Evolutionary conservation across 176 grass and related monocot genomes (phyloP).

Genomic region (Ensete ventricosum): DNA sequence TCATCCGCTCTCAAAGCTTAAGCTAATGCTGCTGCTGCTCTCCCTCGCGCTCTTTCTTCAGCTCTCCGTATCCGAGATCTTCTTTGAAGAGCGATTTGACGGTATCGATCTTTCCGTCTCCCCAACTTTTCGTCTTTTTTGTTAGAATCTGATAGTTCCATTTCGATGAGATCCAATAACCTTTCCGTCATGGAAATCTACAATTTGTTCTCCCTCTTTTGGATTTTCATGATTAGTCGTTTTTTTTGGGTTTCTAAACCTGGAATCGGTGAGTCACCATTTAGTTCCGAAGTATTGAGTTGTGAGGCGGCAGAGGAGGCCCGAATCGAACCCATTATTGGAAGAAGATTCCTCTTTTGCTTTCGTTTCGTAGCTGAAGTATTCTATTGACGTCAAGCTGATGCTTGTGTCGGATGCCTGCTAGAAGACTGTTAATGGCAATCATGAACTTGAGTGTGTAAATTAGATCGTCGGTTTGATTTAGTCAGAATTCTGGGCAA

Average conservation of each 20-base stretch:
- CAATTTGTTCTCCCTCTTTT: background rate
- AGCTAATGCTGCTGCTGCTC: constrained; percentile 9
- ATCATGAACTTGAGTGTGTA: too few species aligned
- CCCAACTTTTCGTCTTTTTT: background rate
- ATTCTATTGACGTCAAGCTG: background rate
- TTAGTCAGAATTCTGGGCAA: too few species aligned
- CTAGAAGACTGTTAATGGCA: background rate
- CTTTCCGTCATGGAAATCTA: background rate
- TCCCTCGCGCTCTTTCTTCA: constrained; percentile 29
- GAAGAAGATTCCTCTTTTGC: background rate
- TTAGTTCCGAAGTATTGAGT: background rate
- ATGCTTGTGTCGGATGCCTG: background rate
- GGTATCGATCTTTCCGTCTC: constrained; percentile 23
- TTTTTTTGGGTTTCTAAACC: background rate
- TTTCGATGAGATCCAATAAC: background rate
- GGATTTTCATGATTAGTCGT: background rate
- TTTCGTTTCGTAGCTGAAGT: background rate
- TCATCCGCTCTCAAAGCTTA: background rate
- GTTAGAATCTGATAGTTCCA: background rate
- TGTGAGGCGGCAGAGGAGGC: background rate
- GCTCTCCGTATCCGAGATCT: constrained; percentile 46
- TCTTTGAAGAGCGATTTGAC: constrained; percentile 99
- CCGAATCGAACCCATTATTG: background rate
- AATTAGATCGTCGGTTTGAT: too few species aligned
- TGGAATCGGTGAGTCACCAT: background rate